A percentile compares a stretch with the other conserved stretches of the same genome.
Evolutionary conservation across 306 rosid species (phyloP).

Genomic region (Bauhinia variegata): DNA sequence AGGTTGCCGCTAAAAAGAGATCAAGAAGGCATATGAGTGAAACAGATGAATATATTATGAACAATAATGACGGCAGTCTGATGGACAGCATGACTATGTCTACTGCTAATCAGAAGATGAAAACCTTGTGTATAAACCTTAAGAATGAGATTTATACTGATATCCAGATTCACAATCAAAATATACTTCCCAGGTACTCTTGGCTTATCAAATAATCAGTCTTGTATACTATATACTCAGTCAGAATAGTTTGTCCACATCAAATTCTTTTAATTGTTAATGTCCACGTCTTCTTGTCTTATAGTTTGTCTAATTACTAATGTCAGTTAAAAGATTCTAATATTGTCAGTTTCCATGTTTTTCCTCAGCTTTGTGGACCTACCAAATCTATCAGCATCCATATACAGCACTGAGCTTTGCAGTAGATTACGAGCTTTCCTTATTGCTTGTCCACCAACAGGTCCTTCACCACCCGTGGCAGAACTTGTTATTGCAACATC

Average conservation of each 20-base stretch:
- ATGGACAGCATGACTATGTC: conserved; percentile 60
- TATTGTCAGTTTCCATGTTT: conserved; percentile 23
- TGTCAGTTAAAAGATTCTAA: conserved; percentile 35
- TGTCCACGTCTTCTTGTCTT: neutral
- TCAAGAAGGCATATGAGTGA: conserved; percentile 82
- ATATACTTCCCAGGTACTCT: conserved; percentile 92
- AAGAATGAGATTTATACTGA: conserved; percentile 79
- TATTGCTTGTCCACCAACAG: conserved; percentile 87
- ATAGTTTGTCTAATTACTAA: conserved; percentile 31
- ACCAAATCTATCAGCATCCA: conserved; percentile 89
- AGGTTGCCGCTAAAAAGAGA: conserved; percentile 96
- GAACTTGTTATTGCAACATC: conserved; percentile 92
- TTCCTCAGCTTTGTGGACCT: conserved; percentile 85
- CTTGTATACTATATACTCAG: conserved; percentile 15
- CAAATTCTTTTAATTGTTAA: too few species aligned
- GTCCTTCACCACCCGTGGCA: conserved; percentile 87
- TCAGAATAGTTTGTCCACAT: neutral
- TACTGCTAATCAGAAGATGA: conserved; percentile 91
- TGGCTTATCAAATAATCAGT: conserved; percentile 18
- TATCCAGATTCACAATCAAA: conserved; percentile 87
- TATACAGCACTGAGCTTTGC: conserved; percentile 92
- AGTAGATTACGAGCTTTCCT: conserved; percentile 85
- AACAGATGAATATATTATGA: conserved; percentile 85
- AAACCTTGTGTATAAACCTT: conserved; percentile 66
- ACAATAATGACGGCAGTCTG: conserved; percentile 66